These are phyloP conservation scores for Hura crepitans DNA, from an alignment of 441 rosid species.

Conservation along the genomic window DNA sequence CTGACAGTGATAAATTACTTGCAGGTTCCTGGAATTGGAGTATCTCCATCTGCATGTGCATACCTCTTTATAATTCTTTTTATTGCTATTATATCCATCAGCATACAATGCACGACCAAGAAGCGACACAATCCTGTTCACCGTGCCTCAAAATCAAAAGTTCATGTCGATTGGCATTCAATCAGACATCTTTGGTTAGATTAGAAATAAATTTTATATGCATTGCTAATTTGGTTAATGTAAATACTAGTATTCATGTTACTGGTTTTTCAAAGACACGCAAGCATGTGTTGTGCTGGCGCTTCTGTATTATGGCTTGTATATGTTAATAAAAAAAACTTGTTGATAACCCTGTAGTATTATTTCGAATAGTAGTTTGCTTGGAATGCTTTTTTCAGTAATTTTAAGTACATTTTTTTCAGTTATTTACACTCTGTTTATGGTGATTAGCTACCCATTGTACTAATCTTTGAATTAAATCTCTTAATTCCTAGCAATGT, in stretches of 20 bases:
- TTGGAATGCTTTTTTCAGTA: no score
- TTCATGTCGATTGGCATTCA: constrained; percentile 38
- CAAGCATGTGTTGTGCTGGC: neutral
- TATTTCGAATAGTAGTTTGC: no score
- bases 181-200: constrained; percentile 48
- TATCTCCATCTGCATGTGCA: neutral
- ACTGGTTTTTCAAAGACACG: no score
- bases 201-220: constrained; percentile 1
- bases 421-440: no score
- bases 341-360: no score
- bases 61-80: constrained; percentile 26
- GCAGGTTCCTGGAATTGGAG: constrained; percentile 30
- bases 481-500: no score
- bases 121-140: neutral
- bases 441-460: no score
- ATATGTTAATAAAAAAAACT: no score
- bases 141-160: constrained; percentile 12
- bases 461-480: no score
- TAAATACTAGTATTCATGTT: no score
- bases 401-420: no score
- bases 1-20: neutral
- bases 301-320: no score
- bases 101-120: neutral
- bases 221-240: neutral
- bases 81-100: constrained; percentile 21